Percentiles rank a stretch among this genome's conserved stretches.
Evolutionary conservation across 305 asterid genomes (phyloP).

Genomic region (Plantago coronopus): DNA sequence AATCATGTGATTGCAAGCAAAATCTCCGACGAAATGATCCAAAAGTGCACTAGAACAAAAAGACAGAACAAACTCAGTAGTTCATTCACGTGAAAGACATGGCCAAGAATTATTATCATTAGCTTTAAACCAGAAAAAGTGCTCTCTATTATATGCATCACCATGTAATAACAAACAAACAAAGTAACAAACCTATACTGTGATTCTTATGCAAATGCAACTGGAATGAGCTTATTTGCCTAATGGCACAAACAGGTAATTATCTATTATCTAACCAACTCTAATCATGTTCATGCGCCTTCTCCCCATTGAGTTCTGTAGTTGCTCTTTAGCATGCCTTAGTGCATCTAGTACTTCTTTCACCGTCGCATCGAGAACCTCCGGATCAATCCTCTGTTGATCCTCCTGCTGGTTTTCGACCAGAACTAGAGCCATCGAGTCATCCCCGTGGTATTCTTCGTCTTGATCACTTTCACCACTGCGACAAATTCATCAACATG

Average conservation of each 20-base stretch:
- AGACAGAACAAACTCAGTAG: not conserved
- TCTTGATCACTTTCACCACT: conserved; percentile 13
- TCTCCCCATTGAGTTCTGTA: conserved; percentile 55
- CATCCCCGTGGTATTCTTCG: conserved; percentile 21
- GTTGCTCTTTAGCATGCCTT: conserved; percentile 54
- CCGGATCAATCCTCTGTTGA: conserved; percentile 38
- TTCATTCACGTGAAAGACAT: not conserved
- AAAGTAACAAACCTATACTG: not conserved
- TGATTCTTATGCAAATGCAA: too few relatives aligned
- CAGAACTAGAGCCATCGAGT: conserved; percentile 55
- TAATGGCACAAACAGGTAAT: not conserved
- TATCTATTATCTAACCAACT: conserved; percentile 36
- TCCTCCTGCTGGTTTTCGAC: conserved; percentile 26
- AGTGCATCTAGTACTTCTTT: conserved; percentile 59
- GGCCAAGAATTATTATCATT: not conserved
- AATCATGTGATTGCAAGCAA: not conserved
- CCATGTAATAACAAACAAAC: not conserved
- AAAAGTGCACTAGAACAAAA: too few relatives aligned
- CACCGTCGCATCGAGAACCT: conserved; percentile 58
- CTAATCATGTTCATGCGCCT: conserved; percentile 30
- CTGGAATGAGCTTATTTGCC: not conserved
- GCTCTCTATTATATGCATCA: not conserved
- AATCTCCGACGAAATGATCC: not conserved
- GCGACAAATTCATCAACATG: too few relatives aligned
- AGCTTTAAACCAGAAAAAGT: too few relatives aligned